phyloP scores from a whole-genome alignment of 164 flowering plant species.

The Kingdonia uniflora region DNA sequence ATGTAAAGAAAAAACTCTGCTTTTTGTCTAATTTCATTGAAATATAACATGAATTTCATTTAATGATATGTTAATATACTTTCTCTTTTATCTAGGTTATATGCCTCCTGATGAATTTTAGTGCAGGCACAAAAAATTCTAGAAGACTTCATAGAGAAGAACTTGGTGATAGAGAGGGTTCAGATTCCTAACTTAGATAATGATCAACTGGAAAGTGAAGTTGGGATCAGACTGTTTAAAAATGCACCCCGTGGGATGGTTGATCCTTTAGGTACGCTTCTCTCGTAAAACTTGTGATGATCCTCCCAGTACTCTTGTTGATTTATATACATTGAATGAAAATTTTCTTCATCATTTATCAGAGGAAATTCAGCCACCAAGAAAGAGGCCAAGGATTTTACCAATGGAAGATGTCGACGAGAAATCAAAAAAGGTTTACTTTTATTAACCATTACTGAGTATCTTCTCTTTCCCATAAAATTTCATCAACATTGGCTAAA shows the following conservation, averaged over 20 bases:
- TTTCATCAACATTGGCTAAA: not conserved
- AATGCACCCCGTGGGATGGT: constrained; percentile 62
- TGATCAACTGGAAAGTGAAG: constrained; percentile 21
- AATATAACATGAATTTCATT: no score
- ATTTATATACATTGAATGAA: not conserved
- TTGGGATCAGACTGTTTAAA: constrained; percentile 60
- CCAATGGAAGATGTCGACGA: constrained; percentile 54
- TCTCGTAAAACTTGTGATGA: not conserved
- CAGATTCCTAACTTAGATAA: constrained; percentile 15
- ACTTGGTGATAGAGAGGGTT: constrained; percentile 33
- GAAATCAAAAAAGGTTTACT: constrained; percentile 70
- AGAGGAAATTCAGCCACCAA: constrained; percentile 59
- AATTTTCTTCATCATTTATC: constrained; percentile 6
- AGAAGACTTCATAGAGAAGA: constrained; percentile 62
- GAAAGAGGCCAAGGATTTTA: constrained; percentile 60
- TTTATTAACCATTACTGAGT: not conserved
- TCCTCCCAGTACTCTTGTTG: not conserved
- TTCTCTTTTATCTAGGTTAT: no score
- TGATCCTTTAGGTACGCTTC: constrained; percentile 43
- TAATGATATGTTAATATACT: no score
- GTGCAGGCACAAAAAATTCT: constrained; percentile 70
- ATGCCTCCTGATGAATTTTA: not conserved
- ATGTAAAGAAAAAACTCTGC: no score
- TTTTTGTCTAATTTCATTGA: no score
- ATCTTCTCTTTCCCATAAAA: not conserved